Conservation (phyloP, 2,329 filamentous ascomycete species). For the Tolypocladium pustulatum region DNA sequence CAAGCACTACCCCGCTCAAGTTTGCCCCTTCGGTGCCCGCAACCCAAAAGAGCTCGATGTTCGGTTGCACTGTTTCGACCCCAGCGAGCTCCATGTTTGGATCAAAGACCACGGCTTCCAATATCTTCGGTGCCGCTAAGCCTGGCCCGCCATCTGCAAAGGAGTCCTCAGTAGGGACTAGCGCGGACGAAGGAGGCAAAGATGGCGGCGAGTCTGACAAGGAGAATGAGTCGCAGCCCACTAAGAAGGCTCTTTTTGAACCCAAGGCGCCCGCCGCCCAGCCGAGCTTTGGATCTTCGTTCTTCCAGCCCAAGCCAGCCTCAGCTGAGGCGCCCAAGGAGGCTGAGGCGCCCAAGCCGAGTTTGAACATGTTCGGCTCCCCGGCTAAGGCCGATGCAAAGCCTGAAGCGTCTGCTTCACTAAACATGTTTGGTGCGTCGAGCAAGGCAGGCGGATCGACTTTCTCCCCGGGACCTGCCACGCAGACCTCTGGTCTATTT, state of each 20-base stretch:
- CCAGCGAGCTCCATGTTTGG: conserved; percentile 23
- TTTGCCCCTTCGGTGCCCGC: conserved; percentile 29
- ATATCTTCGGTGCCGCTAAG: conserved; percentile 25
- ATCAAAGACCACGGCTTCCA: conserved; percentile 24
- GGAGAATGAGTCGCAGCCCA: conserved; percentile 28
- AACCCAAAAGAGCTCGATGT: conserved; percentile 18
- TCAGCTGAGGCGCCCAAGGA: conserved; percentile 15
- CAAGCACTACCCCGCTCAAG: conserved; percentile 43
- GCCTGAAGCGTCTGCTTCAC: conserved; percentile 13
- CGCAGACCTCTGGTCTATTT: conserved; percentile 22
- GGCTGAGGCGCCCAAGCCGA: conserved; percentile 14
- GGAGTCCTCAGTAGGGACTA: conserved; percentile 11
- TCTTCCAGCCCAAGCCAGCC: conserved; percentile 23
- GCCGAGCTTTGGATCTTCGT: conserved; percentile 14
- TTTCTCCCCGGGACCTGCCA: conserved; percentile 8
- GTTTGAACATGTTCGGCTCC: conserved; percentile 13
- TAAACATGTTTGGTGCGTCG: conserved; percentile 26
- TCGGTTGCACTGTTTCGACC: conserved; percentile 17
- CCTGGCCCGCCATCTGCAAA: conserved; percentile 17
- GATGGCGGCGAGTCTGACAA: conserved; percentile 32
- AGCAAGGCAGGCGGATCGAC: background rate
- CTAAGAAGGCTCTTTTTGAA: conserved; percentile 22
- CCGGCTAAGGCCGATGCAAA: conserved; percentile 13
- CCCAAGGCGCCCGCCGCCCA: conserved; percentile 19
- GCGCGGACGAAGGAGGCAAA: conserved; percentile 17